Percentiles rank a stretch among this genome's conserved stretches.
phyloP scores from a whole-genome alignment of 2,329 filamentous ascomycete species.

The Phoma sp. region DNA sequence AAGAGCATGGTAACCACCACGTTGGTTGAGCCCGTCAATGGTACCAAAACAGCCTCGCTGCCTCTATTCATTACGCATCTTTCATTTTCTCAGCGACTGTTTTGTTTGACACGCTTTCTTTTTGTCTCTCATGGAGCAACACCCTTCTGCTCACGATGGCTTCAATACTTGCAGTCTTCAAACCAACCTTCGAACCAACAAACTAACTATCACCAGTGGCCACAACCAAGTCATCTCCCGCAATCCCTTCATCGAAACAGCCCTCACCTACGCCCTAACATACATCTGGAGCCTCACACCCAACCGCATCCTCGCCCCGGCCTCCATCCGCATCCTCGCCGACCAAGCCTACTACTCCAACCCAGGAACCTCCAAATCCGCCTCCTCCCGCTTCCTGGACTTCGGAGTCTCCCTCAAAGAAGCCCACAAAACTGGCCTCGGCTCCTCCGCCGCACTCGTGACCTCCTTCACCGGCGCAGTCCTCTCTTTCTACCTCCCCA shows the following conservation, averaged over 20 bases:
- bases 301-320: constrained; percentile 65
- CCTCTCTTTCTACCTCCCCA: constrained; percentile 74
- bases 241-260: constrained; percentile 93
- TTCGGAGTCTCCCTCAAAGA: constrained; percentile 76
- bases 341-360: constrained; percentile 95
- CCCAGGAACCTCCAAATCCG: constrained; percentile 31
- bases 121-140: not conserved
- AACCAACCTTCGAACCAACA: not conserved
- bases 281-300: constrained; percentile 67
- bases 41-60: not conserved
- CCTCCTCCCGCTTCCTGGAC: constrained; percentile 68
- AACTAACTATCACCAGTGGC: constrained; percentile 29
- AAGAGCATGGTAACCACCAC: too few relatives aligned
- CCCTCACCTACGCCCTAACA: constrained; percentile 83
- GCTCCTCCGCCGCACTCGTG: constrained; percentile 91
- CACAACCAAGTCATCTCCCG: constrained; percentile 53
- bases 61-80: not conserved
- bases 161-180: too few relatives aligned
- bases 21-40: too few relatives aligned
- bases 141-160: too few relatives aligned
- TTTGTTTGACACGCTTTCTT: not conserved
- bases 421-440: constrained; percentile 94
- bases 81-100: not conserved
- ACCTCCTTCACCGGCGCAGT: constrained; percentile 82
- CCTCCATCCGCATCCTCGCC: constrained; percentile 84